Conservation (phyloP, 192 early-diverging fungal genomes). For the Gaertneriomyces sp. region DNA sequence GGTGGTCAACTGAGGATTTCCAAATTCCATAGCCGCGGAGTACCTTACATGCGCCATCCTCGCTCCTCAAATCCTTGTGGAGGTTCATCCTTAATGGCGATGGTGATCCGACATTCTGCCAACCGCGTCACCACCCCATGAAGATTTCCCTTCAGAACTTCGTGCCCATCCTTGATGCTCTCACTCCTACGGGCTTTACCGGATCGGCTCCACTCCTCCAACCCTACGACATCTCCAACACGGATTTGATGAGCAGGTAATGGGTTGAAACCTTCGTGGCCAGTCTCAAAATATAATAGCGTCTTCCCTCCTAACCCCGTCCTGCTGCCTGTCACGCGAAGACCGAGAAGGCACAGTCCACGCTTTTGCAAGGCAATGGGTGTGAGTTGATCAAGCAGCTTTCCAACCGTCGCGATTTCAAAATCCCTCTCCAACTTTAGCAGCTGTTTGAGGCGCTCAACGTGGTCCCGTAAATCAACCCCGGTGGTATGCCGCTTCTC, state of each 20-base stretch:
- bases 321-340: constrained; percentile 20
- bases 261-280: not conserved
- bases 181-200: not conserved
- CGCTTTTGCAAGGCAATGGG: constrained; percentile 15
- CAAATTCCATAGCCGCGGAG: no score
- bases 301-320: constrained; percentile 26
- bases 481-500: no score
- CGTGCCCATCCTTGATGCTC: not conserved
- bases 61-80: constrained; percentile 33
- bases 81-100: constrained; percentile 62
- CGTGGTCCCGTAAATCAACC: not conserved
- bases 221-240: constrained; percentile 17
- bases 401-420: constrained; percentile 3
- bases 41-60: constrained; percentile 19
- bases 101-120: constrained; percentile 40
- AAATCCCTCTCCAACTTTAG: constrained; percentile 10
- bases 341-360: constrained; percentile 13
- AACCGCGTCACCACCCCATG: not conserved
- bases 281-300: constrained; percentile 16
- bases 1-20: not conserved
- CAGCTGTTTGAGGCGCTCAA: not conserved
- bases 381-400: constrained; percentile 17
- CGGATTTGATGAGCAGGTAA: constrained; percentile 18
- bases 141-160: not conserved
- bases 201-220: not conserved